Evolutionary conservation across 805 yeast genomes (phyloP).

Genomic region (Cyberlindnera mississippiensis): DNA sequence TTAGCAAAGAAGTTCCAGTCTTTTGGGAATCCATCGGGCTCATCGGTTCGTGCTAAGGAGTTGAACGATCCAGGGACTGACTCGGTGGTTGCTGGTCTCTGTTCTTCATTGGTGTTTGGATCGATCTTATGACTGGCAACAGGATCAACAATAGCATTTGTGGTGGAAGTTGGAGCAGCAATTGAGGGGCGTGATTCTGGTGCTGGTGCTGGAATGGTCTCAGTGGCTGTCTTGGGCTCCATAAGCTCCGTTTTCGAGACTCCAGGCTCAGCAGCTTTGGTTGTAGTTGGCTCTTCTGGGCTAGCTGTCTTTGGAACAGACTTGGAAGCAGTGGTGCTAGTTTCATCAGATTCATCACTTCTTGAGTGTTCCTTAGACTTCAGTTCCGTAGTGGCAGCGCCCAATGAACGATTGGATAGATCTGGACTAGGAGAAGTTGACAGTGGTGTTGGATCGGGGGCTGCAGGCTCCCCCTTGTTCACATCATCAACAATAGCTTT

Average conservation of each 20-base stretch:
- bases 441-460: constrained; percentile 30
- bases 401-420: neutral
- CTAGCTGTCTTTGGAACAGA: constrained; percentile 1
- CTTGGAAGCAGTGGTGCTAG: constrained; percentile 7
- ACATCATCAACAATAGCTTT: constrained; percentile 6
- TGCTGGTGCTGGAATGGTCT: neutral
- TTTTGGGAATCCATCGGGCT: neutral
- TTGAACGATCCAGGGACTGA: neutral
- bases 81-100: neutral
- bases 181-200: neutral
- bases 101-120: constrained; percentile 3
- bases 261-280: neutral
- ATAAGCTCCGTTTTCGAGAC: neutral
- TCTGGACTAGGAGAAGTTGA: neutral
- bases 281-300: neutral
- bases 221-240: neutral
- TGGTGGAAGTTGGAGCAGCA: constrained; percentile 1
- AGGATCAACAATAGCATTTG: no score
- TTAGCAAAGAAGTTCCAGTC: constrained; percentile 19
- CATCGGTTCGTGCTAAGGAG: neutral
- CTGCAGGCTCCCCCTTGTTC: constrained; percentile 21
- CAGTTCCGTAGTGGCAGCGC: neutral
- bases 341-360: neutral
- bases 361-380: no score
- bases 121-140: no score